Conservation (phyloP, 805 yeast genomes). For the Nakazawaea ernobii region DNA sequence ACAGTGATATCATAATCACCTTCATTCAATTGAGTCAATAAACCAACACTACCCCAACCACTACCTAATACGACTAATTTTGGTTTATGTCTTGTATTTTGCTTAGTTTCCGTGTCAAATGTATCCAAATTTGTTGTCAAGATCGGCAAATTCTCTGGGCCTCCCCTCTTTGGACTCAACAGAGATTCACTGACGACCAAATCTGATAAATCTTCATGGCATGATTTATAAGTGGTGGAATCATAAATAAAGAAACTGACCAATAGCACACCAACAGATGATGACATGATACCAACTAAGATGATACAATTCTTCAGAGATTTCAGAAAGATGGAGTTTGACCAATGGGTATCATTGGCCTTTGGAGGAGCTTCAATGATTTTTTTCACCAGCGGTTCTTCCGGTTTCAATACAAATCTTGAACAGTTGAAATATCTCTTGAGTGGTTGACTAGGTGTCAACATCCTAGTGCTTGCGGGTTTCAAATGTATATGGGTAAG, state of each 20-base stretch:
- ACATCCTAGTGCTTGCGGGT: background rate
- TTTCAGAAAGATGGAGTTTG: background rate
- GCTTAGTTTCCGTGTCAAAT: conserved; percentile 44
- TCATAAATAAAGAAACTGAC: conserved; percentile 57
- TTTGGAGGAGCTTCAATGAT: background rate
- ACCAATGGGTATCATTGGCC: background rate
- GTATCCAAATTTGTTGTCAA: conserved; percentile 51
- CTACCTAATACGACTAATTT: conserved; percentile 58
- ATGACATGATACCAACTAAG: conserved; percentile 33
- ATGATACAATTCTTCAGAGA: conserved; percentile 4
- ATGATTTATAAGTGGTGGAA: conserved; percentile 52
- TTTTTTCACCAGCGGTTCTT: background rate
- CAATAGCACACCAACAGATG: conserved; percentile 34
- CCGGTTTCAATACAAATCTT: background rate
- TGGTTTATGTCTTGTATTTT: conserved; percentile 41
- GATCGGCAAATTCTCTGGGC: conserved; percentile 68
- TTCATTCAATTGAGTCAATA: conserved; percentile 44
- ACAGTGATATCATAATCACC: conserved; percentile 61
- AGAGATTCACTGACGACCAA: conserved; percentile 49
- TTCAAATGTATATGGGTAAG: background rate
- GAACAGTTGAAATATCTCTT: background rate
- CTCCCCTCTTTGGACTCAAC: conserved; percentile 51
- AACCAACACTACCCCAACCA: conserved; percentile 68
- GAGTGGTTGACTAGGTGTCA: too few relatives aligned
- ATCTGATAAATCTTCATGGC: conserved; percentile 26